These are phyloP conservation scores for Xylaria sp. DNA, from an alignment of 2,329 filamentous ascomycete genomes.

Conservation along the genomic window DNA sequence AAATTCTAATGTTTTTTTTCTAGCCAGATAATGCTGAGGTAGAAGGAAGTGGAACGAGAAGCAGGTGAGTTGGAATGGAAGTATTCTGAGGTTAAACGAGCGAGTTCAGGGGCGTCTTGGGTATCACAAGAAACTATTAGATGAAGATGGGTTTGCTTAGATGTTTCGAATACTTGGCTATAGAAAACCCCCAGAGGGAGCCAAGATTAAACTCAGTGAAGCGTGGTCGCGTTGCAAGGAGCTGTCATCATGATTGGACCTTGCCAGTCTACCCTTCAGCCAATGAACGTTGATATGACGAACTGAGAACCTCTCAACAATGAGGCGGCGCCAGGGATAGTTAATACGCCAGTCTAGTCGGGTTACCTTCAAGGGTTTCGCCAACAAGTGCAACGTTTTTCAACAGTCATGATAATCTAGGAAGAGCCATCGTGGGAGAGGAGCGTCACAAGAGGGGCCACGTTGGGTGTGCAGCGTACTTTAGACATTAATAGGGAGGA, in stretches of 20 bases:
- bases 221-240: slow-evolving; percentile 50
- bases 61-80: slow-evolving; percentile 4
- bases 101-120: slow-evolving; percentile 26
- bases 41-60: slow-evolving; percentile 7
- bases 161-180: slow-evolving; percentile 33
- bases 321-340: slow-evolving; percentile 40
- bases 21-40: slow-evolving; percentile 15
- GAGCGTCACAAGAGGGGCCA: slow-evolving; percentile 44
- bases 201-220: slow-evolving; percentile 46
- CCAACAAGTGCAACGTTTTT: slow-evolving; percentile 45
- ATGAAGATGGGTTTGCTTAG: slow-evolving; percentile 33
- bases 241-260: slow-evolving; percentile 53
- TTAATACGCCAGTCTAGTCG: slow-evolving; percentile 48
- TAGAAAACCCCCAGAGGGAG: slow-evolving; percentile 33
- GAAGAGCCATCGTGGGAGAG: slow-evolving; percentile 42
- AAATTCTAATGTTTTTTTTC: slow-evolving; percentile 10
- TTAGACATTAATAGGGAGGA: slow-evolving; percentile 40
- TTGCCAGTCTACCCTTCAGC: slow-evolving; percentile 44
- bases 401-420: slow-evolving; percentile 47
- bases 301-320: slow-evolving; percentile 38
- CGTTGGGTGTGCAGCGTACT: slow-evolving; percentile 45
- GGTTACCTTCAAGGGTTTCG: slow-evolving; percentile 45
- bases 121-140: slow-evolving; percentile 31
- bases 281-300: slow-evolving; percentile 47
- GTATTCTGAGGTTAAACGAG: slow-evolving; percentile 31